Base-by-base conservation (phyloP, 148 eudicot genomes). In the Vaccinium myrtillus region DNA sequence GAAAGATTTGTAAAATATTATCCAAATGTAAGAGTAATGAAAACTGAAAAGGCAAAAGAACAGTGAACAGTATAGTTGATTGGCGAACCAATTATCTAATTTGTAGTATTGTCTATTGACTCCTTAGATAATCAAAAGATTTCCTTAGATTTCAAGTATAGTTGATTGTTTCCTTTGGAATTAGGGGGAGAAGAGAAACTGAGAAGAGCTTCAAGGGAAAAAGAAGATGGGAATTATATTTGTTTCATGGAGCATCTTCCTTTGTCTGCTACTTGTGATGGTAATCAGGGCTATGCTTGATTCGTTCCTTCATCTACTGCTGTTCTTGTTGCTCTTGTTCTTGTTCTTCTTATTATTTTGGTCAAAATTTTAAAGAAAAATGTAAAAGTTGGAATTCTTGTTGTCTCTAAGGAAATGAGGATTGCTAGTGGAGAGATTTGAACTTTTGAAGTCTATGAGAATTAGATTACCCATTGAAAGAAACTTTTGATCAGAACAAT, bases 251-350 rank as follows among this genome's bases (percentile, higher is more conserved):
- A 74, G 65, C 84, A 48, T 88, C 76, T 84, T 85, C 63, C 82
- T 84, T 56, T 83, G 61, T 51, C 76, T 87, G 27, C 65, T 87
- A 49, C 23, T 87, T 50, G 25, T 85, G 12, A 89, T 81, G 86
- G 89, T 88, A 83, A n/a, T n/a, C n/a, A n/a, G n/a, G n/a, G n/a
- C n/a, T n/a, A n/a, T n/a, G n/a, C n/a, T n/a, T n/a, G n/a, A 23
- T 83, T 21, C 6, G 11, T n/a, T 32, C 49, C 36, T 27, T 65
- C 1, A 63, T 63, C 30, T 65, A 65, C 25, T 23, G 5, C 1
- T 9, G 32, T 25, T 65, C 71, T 65, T 65, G 27, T 25, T 23
- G 13, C 25, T 65, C 71, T 65, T 25, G 15, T n/a, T n/a, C n/a
- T n/a, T n/a, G n/a, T 30, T 30, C 32, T 30, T 30, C 32, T 30